Percentiles rank a stretch among this genome's conserved stretches.
Evolutionary conservation across 192 early-diverging fungal genomes (phyloP).

Genomic region (Spizellomyces sp.): DNA sequence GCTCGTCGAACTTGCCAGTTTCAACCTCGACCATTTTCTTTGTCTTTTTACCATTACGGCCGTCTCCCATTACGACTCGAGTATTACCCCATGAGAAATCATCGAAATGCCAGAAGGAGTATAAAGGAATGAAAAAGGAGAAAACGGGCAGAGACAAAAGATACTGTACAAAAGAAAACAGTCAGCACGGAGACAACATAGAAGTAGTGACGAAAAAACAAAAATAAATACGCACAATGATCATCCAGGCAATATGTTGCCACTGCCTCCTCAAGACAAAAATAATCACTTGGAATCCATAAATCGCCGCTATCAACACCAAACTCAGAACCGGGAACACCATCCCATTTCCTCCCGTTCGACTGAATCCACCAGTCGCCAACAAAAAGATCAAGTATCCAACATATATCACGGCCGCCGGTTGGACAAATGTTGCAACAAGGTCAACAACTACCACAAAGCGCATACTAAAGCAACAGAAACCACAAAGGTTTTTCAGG

Average conservation of each 20-base stretch:
- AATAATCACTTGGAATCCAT: conserved; percentile 82
- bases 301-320: conserved; percentile 79
- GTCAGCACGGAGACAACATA: conserved; percentile 7
- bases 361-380: conserved; percentile 46
- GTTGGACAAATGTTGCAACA: conserved; percentile 74
- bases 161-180: conserved; percentile 47
- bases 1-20: neutral
- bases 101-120: conserved; percentile 99
- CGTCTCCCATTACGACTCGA: conserved; percentile 87
- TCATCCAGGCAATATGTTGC: conserved; percentile 84
- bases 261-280: conserved; percentile 77
- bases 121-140: conserved; percentile 83
- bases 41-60: conserved; percentile 60
- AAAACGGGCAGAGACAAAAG: conserved; percentile 82
- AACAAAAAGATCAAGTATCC: conserved; percentile 69
- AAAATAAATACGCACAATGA: conserved; percentile 53
- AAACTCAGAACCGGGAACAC: conserved; percentile 70
- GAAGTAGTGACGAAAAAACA: neutral
- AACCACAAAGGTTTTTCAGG: conserved; percentile 81
- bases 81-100: conserved; percentile 99
- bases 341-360: conserved; percentile 40
- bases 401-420: conserved; percentile 42
- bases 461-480: conserved; percentile 93
- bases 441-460: conserved; percentile 82
- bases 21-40: conserved; percentile 45